These are phyloP conservation scores for Westerdykella aurantiaca DNA, from an alignment of 2,329 filamentous ascomycete species.

Conservation along the genomic window DNA sequence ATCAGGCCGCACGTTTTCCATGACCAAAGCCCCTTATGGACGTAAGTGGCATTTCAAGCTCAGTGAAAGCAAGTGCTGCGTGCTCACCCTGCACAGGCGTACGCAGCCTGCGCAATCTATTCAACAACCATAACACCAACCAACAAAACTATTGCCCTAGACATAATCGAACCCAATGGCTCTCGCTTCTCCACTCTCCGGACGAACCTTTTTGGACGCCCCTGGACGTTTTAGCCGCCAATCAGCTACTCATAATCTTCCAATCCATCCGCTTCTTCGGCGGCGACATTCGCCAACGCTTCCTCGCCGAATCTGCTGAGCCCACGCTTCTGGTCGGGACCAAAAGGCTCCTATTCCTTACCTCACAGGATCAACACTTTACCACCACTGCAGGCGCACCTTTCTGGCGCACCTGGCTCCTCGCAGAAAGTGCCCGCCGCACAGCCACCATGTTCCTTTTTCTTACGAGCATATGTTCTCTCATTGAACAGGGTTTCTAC, in stretches of 20 bases:
- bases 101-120: slow-evolving; percentile 11
- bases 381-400: slow-evolving; percentile 10
- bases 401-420: slow-evolving; percentile 26
- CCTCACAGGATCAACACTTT: slow-evolving; percentile 6
- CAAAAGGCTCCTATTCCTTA: slow-evolving; percentile 7
- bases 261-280: slow-evolving; percentile 27
- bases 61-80: too few relatives aligned
- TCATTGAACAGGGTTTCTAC: slow-evolving; percentile 14
- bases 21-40: slow-evolving; percentile 9
- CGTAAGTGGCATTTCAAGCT: background rate
- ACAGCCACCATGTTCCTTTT: slow-evolving; percentile 31
- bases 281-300: slow-evolving; percentile 16
- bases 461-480: slow-evolving; percentile 26
- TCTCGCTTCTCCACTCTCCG: slow-evolving; percentile 7
- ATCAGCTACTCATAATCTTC: slow-evolving; percentile 23
- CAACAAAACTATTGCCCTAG: slow-evolving; percentile 7
- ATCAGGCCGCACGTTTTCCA: too few relatives aligned
- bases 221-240: slow-evolving; percentile 8
- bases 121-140: slow-evolving; percentile 4
- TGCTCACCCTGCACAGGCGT: background rate
- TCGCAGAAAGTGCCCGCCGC: slow-evolving; percentile 28
- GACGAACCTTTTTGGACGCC: slow-evolving; percentile 7
- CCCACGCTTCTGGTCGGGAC: slow-evolving; percentile 20
- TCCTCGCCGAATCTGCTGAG: slow-evolving; percentile 18
- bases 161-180: slow-evolving; percentile 11